Base-by-base conservation (phyloP, 1,284 basidiomycete genomes). In the Ustilago shanxiensis region DNA sequence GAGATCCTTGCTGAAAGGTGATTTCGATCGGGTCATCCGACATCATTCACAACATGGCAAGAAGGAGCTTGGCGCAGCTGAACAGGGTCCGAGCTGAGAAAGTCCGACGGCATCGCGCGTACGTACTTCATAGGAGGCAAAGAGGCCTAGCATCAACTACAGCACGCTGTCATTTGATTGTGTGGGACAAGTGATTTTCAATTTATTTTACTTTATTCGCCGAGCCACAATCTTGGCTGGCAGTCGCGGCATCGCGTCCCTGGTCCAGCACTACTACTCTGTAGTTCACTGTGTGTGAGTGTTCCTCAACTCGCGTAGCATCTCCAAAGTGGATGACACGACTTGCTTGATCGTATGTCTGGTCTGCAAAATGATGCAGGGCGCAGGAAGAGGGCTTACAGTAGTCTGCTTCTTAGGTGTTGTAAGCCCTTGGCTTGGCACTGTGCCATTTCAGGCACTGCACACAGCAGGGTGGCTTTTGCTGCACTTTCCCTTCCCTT, bases 381-480 rank as follows among this genome's bases (percentile, higher is more conserved):
- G 39, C 13, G 39, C 39, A 41, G n/a, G 39, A 41, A 41, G n/a
- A 41, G 39, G n/a, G n/a, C 39, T 20, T 20, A 41, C n/a, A n/a
- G n/a, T n/a, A n/a, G n/a, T 5, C 39, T 18, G 5, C 39, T 33
- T 33, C 39, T 14, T 7, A 18, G 39, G 13, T 41, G 39, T 16
- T 41, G 39, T 41, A 41, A 45, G n/a, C 18, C 44, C 44, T 1
- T 26, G 47, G 47, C 47, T 49, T 49, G 26, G 47, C 47, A 49
- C 24, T 18, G 20, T 9, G 20, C n/a, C n/a, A 18, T 16, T 2
- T 39, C 18, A 16, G 37, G 7, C 18, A 14, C 41, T 44, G 18
- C 20, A 20, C 20, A 44, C 41, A n/a, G 20, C n/a, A 20, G 6
- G 13, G 5, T 11, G n/a, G 20, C 47, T 49, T 45, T 11, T 45